Conservation (phyloP, 345 rosid species). For the Eucalyptus dawsonii region DNA sequence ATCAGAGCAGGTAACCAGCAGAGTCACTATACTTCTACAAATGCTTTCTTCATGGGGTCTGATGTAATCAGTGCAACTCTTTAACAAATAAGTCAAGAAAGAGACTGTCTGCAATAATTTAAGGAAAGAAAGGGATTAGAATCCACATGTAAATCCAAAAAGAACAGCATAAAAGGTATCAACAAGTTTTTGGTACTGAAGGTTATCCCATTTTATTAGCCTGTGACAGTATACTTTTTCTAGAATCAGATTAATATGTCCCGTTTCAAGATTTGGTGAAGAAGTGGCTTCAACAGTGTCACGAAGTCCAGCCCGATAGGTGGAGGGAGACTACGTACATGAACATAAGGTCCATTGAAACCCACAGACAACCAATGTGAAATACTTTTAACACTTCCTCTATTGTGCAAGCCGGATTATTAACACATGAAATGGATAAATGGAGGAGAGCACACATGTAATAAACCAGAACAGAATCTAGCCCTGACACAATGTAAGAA, state of each 20-base stretch:
- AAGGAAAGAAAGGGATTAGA: conserved; percentile 3
- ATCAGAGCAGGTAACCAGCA: conserved; percentile 97
- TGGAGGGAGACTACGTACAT: neutral
- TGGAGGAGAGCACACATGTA: neutral
- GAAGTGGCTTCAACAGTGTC: neutral
- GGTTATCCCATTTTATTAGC: neutral
- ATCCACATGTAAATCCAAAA: neutral
- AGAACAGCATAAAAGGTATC: neutral
- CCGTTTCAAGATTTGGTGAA: neutral
- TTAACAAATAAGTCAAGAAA: conserved; percentile 86
- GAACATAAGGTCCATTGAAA: neutral
- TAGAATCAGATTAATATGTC: neutral
- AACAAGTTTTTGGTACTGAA: neutral
- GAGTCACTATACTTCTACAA: conserved; percentile 92
- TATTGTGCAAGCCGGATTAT: neutral
- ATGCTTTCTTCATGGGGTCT: conserved; percentile 97
- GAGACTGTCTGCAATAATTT: conserved; percentile 76
- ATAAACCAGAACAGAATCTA: neutral
- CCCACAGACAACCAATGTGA: neutral
- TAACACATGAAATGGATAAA: neutral
- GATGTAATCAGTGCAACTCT: conserved; percentile 93
- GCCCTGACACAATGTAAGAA: neutral
- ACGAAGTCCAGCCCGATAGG: neutral
- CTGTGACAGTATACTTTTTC: neutral
- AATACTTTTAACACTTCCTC: neutral